Evolutionary conservation across 1,139 yeast species (phyloP).

Genomic region (Candida pseudocylindracea): DNA sequence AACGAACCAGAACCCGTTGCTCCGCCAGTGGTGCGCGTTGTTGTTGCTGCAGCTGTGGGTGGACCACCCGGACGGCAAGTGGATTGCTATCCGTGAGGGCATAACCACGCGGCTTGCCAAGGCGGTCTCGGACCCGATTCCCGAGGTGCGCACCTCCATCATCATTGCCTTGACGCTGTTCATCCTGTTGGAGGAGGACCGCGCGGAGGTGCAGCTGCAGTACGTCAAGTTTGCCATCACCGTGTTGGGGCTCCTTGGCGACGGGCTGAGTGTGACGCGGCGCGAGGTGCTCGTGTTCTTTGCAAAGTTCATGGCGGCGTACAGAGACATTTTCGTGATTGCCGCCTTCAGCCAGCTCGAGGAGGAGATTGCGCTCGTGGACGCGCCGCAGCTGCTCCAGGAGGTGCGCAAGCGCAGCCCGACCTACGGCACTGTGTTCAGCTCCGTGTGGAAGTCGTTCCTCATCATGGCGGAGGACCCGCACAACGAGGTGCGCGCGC

Average conservation of each 20-base stretch:
- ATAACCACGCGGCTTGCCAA: constrained; percentile 30
- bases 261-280: constrained; percentile 78
- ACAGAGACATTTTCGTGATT: constrained; percentile 56
- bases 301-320: constrained; percentile 49
- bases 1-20: constrained; percentile 58
- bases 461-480: constrained; percentile 78
- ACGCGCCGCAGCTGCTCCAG: constrained; percentile 33
- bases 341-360: constrained; percentile 75
- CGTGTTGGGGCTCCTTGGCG: constrained; percentile 32
- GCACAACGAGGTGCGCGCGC: constrained; percentile 53
- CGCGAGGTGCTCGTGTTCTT: constrained; percentile 66
- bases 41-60: constrained; percentile 62
- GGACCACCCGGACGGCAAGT: constrained; percentile 54
- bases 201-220: constrained; percentile 28
- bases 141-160: constrained; percentile 83
- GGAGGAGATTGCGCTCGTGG: constrained; percentile 53
- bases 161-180: constrained; percentile 55
- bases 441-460: constrained; percentile 74
- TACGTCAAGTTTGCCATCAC: constrained; percentile 28
- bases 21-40: constrained; percentile 83
- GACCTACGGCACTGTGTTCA: constrained; percentile 71
- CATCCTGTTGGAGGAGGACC: constrained; percentile 16
- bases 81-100: constrained; percentile 48
- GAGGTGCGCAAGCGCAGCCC: constrained; percentile 42
- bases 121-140: constrained; percentile 68